Evolutionary conservation across 2,329 filamentous ascomycete genomes (phyloP).

Genomic region (Ophiostoma sp.): DNA sequence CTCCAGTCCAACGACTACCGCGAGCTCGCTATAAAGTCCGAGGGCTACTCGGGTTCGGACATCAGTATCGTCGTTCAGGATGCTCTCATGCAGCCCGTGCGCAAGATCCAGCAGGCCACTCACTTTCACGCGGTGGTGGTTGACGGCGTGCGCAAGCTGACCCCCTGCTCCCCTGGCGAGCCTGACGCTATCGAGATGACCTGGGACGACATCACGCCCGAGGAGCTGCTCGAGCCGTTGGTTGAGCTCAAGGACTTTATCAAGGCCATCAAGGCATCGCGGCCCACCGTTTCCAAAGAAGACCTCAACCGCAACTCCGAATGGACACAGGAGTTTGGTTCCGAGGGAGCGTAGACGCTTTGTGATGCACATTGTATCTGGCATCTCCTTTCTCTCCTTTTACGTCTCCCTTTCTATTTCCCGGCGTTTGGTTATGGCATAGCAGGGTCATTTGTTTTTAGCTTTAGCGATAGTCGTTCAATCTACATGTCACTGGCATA

Average conservation of each 20-base stretch:
- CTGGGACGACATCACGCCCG: constrained; percentile 80
- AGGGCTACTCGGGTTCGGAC: constrained; percentile 94
- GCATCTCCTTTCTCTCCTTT: constrained; percentile 3
- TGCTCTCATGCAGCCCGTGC: constrained; percentile 92
- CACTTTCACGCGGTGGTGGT: constrained; percentile 86
- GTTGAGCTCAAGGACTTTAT: constrained; percentile 88
- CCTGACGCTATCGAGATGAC: constrained; percentile 83
- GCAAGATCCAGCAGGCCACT: constrained; percentile 94
- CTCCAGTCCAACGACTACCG: constrained; percentile 73
- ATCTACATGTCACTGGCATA: constrained; percentile 9
- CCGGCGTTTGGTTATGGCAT: constrained; percentile 12
- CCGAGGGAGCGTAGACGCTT: constrained; percentile 59
- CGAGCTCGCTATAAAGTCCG: constrained; percentile 71
- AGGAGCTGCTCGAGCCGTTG: constrained; percentile 78
- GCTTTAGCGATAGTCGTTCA: constrained; percentile 15
- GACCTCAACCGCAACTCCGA: constrained; percentile 80
- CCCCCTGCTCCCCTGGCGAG: constrained; percentile 91
- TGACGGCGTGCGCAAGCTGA: constrained; percentile 63
- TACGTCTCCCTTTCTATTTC: neutral
- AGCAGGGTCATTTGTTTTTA: constrained; percentile 11
- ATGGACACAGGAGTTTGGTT: constrained; percentile 95
- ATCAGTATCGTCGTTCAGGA: constrained; percentile 94
- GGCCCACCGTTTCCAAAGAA: constrained; percentile 83
- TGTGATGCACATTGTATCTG: neutral
- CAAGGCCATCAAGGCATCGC: constrained; percentile 78